Evolutionary conservation across 805 yeast species (phyloP).

Genomic region (Teunomyces cretensis): DNA sequence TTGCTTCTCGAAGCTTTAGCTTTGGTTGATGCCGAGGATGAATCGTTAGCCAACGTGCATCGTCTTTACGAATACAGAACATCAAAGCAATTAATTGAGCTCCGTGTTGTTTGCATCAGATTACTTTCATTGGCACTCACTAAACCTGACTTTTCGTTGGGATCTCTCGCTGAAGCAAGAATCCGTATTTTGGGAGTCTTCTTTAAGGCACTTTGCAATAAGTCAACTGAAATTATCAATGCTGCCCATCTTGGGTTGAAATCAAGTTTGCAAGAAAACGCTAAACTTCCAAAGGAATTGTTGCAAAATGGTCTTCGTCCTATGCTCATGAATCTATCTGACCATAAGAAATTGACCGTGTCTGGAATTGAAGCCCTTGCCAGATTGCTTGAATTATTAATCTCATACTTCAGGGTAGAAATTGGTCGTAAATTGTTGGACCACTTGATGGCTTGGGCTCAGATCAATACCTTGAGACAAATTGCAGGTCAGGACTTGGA

Average conservation of each 20-base stretch:
- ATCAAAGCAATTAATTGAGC: conserved; percentile 79
- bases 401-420: conserved; percentile 93
- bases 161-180: conserved; percentile 74
- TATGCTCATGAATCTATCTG: conserved; percentile 91
- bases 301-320: conserved; percentile 95
- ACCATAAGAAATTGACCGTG: conserved; percentile 85
- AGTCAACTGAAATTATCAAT: conserved; percentile 81
- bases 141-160: conserved; percentile 76
- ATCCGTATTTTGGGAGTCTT: conserved; percentile 88
- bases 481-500: conserved; percentile 79
- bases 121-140: conserved; percentile 80
- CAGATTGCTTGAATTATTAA: conserved; percentile 76
- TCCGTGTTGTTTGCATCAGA: conserved; percentile 87
- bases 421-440: conserved; percentile 91
- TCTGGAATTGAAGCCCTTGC: conserved; percentile 91
- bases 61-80: conserved; percentile 84
- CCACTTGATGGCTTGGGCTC: conserved; percentile 95
- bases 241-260: conserved; percentile 91
- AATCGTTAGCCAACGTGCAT: conserved; percentile 84
- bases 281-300: conserved; percentile 88
- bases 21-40: conserved; percentile 96
- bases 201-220: conserved; percentile 86
- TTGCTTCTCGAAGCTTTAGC: conserved; percentile 88
- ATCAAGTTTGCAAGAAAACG: conserved; percentile 78
- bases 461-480: conserved; percentile 70